Conservation (phyloP, 371 early-diverging fungal genomes). For the Apophysomyces trapeziformis region DNA sequence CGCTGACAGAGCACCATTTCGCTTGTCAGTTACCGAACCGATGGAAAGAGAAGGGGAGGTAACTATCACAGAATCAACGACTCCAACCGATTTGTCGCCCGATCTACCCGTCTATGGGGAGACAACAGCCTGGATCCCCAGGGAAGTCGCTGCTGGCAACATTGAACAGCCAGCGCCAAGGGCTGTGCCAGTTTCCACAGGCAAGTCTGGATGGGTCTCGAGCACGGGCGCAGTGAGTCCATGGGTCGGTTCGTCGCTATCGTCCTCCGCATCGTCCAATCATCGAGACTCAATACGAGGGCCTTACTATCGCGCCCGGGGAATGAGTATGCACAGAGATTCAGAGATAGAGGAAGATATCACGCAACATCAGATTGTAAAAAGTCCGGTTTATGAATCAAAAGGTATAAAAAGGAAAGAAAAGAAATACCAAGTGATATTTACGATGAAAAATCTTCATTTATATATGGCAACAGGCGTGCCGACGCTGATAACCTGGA, state of each 20-base stretch:
- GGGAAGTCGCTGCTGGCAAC: slow-evolving; percentile 15
- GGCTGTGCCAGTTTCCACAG: slow-evolving; percentile 36
- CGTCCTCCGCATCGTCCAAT: slow-evolving; percentile 44
- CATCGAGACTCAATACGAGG: slow-evolving; percentile 54
- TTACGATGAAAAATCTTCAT: background rate
- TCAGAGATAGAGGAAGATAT: slow-evolving; percentile 41
- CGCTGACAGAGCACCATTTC: slow-evolving; percentile 15
- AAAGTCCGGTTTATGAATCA: slow-evolving; percentile 8
- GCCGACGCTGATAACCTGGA: slow-evolving; percentile 91
- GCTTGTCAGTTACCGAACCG: slow-evolving; percentile 17
- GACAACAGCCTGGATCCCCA: slow-evolving; percentile 5
- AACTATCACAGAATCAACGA: slow-evolving; percentile 6
- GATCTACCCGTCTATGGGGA: slow-evolving; percentile 13
- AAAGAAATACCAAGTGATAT: background rate
- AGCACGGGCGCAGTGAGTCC: slow-evolving; percentile 52
- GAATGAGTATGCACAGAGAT: slow-evolving; percentile 49
- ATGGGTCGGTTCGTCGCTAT: slow-evolving; percentile 42
- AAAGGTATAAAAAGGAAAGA: slow-evolving; percentile 18
- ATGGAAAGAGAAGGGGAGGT: slow-evolving; percentile 2
- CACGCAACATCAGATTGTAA: slow-evolving; percentile 9
- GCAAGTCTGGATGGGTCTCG: slow-evolving; percentile 49
- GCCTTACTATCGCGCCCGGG: slow-evolving; percentile 56
- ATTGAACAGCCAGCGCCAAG: background rate
- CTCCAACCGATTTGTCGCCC: slow-evolving; percentile 19
- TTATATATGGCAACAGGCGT: slow-evolving; percentile 38